Evolutionary conservation across 1,139 yeast genomes (phyloP).

Genomic region (Candida glucosophila): DNA sequence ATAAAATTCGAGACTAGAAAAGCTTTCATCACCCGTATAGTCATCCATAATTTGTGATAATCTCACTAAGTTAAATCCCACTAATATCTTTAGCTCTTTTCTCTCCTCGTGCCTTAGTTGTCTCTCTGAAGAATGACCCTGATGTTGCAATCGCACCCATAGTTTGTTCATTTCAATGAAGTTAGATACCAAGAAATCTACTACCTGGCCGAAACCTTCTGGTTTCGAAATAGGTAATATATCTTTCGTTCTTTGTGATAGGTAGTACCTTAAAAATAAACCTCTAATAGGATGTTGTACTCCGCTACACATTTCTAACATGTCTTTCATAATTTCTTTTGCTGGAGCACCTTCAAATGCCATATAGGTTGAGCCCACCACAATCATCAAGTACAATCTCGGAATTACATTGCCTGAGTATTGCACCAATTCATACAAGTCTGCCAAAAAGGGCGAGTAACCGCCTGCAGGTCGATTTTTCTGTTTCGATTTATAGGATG

Average conservation of each 20-base stretch:
- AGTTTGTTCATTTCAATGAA: constrained; percentile 95
- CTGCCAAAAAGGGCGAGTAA: constrained; percentile 63
- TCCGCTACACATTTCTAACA: constrained; percentile 98
- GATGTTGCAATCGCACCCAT: constrained; percentile 95
- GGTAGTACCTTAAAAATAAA: constrained; percentile 76
- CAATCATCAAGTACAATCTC: constrained; percentile 86
- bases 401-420: constrained; percentile 93
- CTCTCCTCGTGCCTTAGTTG: constrained; percentile 71
- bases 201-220: constrained; percentile 54
- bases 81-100: constrained; percentile 80
- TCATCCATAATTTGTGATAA: constrained; percentile 81
- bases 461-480: constrained; percentile 6
- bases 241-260: constrained; percentile 77
- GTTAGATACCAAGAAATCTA: constrained; percentile 70
- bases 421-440: constrained; percentile 88
- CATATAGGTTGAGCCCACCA: constrained; percentile 88
- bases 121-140: constrained; percentile 84
- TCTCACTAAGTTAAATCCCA: constrained; percentile 87
- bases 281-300: constrained; percentile 94
- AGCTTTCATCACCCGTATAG: constrained; percentile 32
- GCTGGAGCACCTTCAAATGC: constrained; percentile 70
- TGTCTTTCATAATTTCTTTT: constrained; percentile 83
- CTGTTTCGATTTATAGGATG: constrained; percentile 46
- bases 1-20: constrained; percentile 41
- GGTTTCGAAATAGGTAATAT: constrained; percentile 42